phyloP scores from a whole-genome alignment of 2,329 filamentous ascomycete genomes.

The Monosporascus sp. region DNA sequence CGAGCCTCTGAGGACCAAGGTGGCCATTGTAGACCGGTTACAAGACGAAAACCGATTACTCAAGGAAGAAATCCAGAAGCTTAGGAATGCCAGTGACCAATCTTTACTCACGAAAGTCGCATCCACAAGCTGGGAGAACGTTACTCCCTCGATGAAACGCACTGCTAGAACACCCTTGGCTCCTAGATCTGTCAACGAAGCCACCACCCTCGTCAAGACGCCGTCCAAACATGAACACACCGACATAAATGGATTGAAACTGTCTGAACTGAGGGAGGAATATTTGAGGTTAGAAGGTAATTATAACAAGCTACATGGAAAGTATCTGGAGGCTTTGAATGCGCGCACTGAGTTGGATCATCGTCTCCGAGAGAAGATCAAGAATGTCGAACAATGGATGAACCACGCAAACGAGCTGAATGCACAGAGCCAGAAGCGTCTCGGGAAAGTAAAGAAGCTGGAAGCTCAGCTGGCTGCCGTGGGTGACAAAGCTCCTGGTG shows the following conservation, averaged over 20 bases:
- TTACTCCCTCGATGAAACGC: constrained; percentile 1
- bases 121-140: constrained; percentile 1
- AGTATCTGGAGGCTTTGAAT: constrained; percentile 18
- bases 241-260: constrained; percentile 12
- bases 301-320: constrained; percentile 33
- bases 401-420: constrained; percentile 39
- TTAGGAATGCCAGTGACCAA: constrained; percentile 17
- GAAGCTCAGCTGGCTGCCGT: constrained; percentile 29
- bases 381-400: constrained; percentile 40
- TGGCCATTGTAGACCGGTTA: constrained; percentile 29
- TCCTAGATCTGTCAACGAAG: constrained; percentile 18
- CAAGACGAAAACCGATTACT: constrained; percentile 40
- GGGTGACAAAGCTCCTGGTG: constrained; percentile 6
- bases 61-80: constrained; percentile 29
- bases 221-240: constrained; percentile 7
- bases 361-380: constrained; percentile 38
- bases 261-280: constrained; percentile 23
- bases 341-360: constrained; percentile 22
- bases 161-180: constrained; percentile 18
- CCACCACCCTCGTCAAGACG: constrained; percentile 11
- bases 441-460: constrained; percentile 35
- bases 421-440: constrained; percentile 20
- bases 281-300: constrained; percentile 34
- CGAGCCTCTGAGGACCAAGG: constrained; percentile 25
- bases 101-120: constrained; percentile 2